phyloP scores from a whole-genome alignment of 208 protist species.

The Leishmania tropica region DNA sequence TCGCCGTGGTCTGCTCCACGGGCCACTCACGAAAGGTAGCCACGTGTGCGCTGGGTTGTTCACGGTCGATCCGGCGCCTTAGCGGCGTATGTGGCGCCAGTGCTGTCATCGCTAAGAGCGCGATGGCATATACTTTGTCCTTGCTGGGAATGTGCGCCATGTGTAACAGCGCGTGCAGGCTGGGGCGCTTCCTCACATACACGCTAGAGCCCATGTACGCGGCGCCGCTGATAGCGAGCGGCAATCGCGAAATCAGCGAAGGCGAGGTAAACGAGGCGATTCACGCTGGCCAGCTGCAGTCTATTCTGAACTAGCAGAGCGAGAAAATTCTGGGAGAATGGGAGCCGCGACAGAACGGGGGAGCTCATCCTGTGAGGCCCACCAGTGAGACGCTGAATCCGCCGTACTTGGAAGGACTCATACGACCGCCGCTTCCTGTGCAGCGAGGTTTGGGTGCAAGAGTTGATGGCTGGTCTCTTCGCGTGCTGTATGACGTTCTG shows the following conservation, averaged over 20 bases:
- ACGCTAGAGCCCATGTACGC: constrained; percentile 74
- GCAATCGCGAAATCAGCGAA: constrained; percentile 50
- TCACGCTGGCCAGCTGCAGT: not conserved
- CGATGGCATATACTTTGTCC: constrained; percentile 41
- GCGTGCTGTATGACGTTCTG: not conserved
- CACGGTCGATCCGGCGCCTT: constrained; percentile 67
- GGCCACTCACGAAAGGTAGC: not conserved
- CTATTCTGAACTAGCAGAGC: not conserved
- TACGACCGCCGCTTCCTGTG: constrained; percentile 65
- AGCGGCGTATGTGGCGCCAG: constrained; percentile 42
- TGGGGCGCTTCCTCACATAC: constrained; percentile 33
- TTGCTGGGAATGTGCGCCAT: constrained; percentile 44
- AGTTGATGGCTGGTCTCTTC: not conserved
- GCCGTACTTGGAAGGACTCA: constrained; percentile 62
- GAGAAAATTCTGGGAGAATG: not conserved
- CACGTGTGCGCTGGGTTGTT: constrained; percentile 56
- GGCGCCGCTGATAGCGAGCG: constrained; percentile 63
- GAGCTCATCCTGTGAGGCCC: not conserved
- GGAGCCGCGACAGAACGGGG: not conserved
- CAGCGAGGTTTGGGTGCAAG: constrained; percentile 13
- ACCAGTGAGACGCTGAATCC: constrained; percentile 44
- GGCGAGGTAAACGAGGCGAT: constrained; percentile 43
- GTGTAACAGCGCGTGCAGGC: constrained; percentile 43
- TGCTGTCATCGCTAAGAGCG: constrained; percentile 42
- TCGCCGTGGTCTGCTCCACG: not conserved